Evolutionary conservation across 768 basidiomycete genomes (phyloP), one percentile per base, ranked within the genome.

Genomic region (Mycena sanguinolenta): DNA sequence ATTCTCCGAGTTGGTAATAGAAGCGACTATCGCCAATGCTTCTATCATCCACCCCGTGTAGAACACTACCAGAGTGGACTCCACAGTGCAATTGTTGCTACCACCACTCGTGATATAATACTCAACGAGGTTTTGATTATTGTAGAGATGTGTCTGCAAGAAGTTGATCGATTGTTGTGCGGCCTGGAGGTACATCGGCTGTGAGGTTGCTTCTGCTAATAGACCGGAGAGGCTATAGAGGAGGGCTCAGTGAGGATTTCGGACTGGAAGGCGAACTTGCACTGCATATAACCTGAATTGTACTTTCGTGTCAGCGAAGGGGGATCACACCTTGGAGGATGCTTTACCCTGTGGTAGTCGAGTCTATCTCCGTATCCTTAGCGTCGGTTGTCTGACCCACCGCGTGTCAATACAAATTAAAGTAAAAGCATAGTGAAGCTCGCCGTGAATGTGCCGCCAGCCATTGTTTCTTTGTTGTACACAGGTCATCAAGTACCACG

Each of bases 1-100:
- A 62, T 65, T 62, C 6, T 46, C 23, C n/a, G 67, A n/a, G n/a
- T n/a, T n/a, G n/a, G n/a, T 65, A 32, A 73, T 49, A 25, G 71
- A 73, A 52, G 57, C 50, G 14, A 73, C 58, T 16, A 65, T 69
- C 12, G 71, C 53, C 27, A 73, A 28, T 32, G 63, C 72, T 34
- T 73, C 71, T 19, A 70, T 69, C 58, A 62, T 30, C 1, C 69
- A 12, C 4, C 34, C 55, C 10, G 55, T 36, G 12, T 57, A 19
- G n/a, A 5, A 38, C 4, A 36, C 23, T 7, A 19, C n/a, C 25
- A 36, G 34, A 2, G n/a, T 17, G 7, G 42, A 7, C 42, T 14
- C 14, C 19, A 17, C 42, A 7, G 30, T 6, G 32, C 54, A 55
- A 21, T 8, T 21, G 23, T 57, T 36, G 12, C 38, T 57, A 4